Percentiles rank a stretch among this genome's conserved stretches.
Evolutionary conservation across 495 filamentous ascomycete species (phyloP).

Genomic region (Parachaetomium inaequale): DNA sequence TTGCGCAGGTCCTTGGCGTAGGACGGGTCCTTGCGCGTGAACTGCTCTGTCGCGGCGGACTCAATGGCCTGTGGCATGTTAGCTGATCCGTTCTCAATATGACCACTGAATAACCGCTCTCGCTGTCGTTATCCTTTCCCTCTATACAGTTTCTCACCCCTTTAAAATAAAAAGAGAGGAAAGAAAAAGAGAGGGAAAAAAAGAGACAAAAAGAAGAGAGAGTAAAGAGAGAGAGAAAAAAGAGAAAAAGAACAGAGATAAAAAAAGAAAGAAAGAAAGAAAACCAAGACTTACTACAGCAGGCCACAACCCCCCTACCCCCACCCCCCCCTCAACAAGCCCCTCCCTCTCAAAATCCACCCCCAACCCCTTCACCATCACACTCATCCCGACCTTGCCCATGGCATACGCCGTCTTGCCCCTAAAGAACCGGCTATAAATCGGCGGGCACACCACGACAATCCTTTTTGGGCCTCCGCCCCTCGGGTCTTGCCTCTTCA

Average conservation of each 20-base stretch:
- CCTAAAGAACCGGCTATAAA: slow-evolving; percentile 79
- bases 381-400: slow-evolving; percentile 82
- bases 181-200: neutral
- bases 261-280: neutral
- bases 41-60: slow-evolving; percentile 63
- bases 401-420: slow-evolving; percentile 88
- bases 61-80: slow-evolving; percentile 52
- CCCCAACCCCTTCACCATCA: slow-evolving; percentile 73
- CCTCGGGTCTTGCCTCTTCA: slow-evolving; percentile 28
- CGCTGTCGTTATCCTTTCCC: neutral
- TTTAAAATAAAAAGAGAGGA: neutral
- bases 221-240: neutral
- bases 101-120: neutral
- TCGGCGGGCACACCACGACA: slow-evolving; percentile 79
- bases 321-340: slow-evolving; percentile 52
- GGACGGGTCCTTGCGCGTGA: slow-evolving; percentile 39
- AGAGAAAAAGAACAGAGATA: neutral
- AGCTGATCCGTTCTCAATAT: slow-evolving; percentile 11
- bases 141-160: neutral
- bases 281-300: slow-evolving; percentile 54
- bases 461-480: slow-evolving; percentile 47
- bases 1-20: slow-evolving; percentile 57
- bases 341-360: slow-evolving; percentile 77
- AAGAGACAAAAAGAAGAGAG: neutral
- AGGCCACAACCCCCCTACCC: slow-evolving; percentile 80